A percentile compares a stretch with the other conserved stretches of the same genome.
Evolutionary conservation across 495 filamentous ascomycete genomes (phyloP).

Genomic region (Neurospora hispaniola): DNA sequence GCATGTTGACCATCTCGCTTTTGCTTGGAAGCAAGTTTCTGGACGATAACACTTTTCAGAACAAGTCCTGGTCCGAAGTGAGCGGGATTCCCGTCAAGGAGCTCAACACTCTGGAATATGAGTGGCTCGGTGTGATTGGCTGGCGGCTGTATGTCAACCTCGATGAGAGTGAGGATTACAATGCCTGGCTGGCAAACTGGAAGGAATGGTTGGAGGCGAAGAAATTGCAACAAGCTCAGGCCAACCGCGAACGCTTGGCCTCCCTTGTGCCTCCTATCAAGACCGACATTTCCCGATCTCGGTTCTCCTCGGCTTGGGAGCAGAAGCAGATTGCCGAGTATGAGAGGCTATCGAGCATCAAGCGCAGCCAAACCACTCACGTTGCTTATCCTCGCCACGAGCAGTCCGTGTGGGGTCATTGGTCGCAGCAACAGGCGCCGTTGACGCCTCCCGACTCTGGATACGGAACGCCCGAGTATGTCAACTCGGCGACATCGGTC

Average conservation of each 20-base stretch:
- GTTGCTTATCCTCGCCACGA: slow-evolving; percentile 39
- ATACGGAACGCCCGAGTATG: slow-evolving; percentile 40
- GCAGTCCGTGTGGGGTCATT: slow-evolving; percentile 31
- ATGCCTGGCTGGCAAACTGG: slow-evolving; percentile 78
- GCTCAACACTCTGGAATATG: slow-evolving; percentile 80
- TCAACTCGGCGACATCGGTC: slow-evolving; percentile 31
- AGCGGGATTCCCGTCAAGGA: slow-evolving; percentile 83
- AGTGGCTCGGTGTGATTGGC: slow-evolving; percentile 78
- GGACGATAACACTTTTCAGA: slow-evolving; percentile 99
- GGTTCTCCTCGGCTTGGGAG: slow-evolving; percentile 39
- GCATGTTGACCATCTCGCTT: slow-evolving; percentile 80
- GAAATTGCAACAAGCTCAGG: slow-evolving; percentile 40
- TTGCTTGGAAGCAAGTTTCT: slow-evolving; percentile 95
- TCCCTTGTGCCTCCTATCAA: slow-evolving; percentile 58
- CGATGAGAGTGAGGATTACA: slow-evolving; percentile 69
- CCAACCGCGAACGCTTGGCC: slow-evolving; percentile 38
- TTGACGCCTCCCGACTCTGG: slow-evolving; percentile 41
- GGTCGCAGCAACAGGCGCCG: slow-evolving; percentile 29
- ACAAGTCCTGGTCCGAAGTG: slow-evolving; percentile 97
- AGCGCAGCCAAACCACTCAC: slow-evolving; percentile 35
- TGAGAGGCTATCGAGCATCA: slow-evolving; percentile 30
- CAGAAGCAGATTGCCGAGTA: slow-evolving; percentile 43
- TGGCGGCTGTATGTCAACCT: slow-evolving; percentile 88
- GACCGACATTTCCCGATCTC: slow-evolving; percentile 40
- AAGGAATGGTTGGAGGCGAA: slow-evolving; percentile 61